Evolutionary conservation across 2,329 filamentous ascomycete species (phyloP).

Genomic region (Fusarium torulosum): DNA sequence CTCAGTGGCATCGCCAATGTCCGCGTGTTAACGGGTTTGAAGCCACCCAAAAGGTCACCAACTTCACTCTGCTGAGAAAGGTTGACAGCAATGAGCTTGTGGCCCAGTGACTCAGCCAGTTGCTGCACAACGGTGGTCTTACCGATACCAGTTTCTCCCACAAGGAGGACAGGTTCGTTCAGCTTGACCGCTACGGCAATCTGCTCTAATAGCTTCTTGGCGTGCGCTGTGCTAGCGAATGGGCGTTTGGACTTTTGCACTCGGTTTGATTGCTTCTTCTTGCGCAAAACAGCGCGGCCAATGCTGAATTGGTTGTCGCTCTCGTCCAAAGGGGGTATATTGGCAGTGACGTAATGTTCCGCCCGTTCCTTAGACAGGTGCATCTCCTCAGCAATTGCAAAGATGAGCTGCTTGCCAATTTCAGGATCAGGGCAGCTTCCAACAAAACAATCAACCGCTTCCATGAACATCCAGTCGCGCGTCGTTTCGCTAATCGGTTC

Average conservation of each 20-base stretch:
- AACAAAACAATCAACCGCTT: conserved; percentile 92
- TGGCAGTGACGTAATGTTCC: conserved; percentile 79
- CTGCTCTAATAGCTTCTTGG: conserved; percentile 86
- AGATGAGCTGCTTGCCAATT: conserved; percentile 70
- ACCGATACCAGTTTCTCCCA: conserved; percentile 98
- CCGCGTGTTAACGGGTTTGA: conserved; percentile 93
- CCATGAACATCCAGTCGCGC: conserved; percentile 89
- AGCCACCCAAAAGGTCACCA: conserved; percentile 94
- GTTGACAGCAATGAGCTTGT: conserved; percentile 92
- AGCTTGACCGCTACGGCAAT: conserved; percentile 85
- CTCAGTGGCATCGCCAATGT: conserved; percentile 89
- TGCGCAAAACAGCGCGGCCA: conserved; percentile 74
- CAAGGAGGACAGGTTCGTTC: conserved; percentile 89
- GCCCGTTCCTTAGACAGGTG: conserved; percentile 86
- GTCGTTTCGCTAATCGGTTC: conserved; percentile 80
- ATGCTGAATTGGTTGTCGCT: conserved; percentile 69
- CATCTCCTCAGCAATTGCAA: conserved; percentile 85
- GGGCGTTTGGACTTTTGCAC: conserved; percentile 69
- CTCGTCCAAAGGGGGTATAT: conserved; percentile 78
- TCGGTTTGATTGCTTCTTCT: conserved; percentile 64
- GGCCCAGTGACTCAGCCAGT: conserved; percentile 83
- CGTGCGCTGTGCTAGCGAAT: conserved; percentile 91
- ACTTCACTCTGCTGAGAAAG: conserved; percentile 98
- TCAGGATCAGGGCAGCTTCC: conserved; percentile 79
- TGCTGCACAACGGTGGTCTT: conserved; percentile 98